Evolutionary conservation across 371 early-diverging fungal species (phyloP).

Genomic region (Mycotypha africana): DNA sequence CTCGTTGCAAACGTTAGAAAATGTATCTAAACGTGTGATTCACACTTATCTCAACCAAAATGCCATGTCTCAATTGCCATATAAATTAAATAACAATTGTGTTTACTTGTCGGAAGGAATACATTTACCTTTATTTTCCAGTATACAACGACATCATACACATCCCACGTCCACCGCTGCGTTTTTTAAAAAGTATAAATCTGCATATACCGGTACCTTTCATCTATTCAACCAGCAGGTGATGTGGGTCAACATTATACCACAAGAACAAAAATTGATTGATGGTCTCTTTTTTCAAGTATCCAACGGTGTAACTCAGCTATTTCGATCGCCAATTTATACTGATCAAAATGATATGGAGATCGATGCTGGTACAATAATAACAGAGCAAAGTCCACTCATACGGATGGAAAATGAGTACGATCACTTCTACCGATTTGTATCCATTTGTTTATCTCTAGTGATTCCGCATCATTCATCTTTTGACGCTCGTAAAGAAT

Average conservation of each 20-base stretch:
- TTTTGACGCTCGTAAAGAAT: neutral
- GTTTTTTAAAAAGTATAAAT: neutral
- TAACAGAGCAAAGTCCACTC: too few relatives aligned
- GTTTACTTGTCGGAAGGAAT: too few relatives aligned
- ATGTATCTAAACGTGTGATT: neutral
- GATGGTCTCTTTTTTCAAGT: neutral
- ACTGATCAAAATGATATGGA: neutral
- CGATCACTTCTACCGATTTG: conserved; percentile 13
- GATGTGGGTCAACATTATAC: conserved; percentile 1
- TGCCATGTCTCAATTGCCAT: too few relatives aligned
- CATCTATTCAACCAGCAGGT: neutral
- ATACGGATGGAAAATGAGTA: too few relatives aligned
- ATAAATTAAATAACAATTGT: conserved; percentile 5
- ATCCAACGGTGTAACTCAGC: too few relatives aligned
- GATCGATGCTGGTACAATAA: neutral
- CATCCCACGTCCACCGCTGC: conserved; percentile 5
- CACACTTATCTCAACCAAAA: conserved; percentile 3
- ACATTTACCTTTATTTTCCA: too few relatives aligned
- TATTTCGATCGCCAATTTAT: too few relatives aligned
- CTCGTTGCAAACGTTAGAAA: neutral
- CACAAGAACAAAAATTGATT: neutral
- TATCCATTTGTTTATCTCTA: conserved; percentile 11
- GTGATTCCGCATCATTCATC: conserved; percentile 5
- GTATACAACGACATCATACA: too few relatives aligned
- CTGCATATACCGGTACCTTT: neutral